These are phyloP conservation scores for Herpetomonas tarakana DNA, from an alignment of 208 protist genomes.

Conservation along the genomic window DNA sequence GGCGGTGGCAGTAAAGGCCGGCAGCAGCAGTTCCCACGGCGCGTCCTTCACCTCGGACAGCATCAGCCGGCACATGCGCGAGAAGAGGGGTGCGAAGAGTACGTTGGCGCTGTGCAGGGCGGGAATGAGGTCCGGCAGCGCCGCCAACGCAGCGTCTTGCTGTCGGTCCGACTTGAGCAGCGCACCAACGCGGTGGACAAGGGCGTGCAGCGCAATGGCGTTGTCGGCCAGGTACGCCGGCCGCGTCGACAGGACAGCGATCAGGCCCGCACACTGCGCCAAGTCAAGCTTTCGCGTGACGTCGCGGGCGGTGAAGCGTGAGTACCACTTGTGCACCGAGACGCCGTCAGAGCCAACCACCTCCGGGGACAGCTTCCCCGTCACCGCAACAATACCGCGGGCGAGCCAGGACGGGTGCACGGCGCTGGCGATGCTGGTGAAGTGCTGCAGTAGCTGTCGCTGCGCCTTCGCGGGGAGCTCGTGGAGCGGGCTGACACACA, in stretches of 20 bases:
- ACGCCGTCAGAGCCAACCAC: conserved; percentile 47
- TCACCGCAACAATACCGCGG: conserved; percentile 35
- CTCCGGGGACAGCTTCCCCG: conserved; percentile 13
- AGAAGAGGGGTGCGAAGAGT: conserved; percentile 66
- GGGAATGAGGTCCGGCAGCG: conserved; percentile 26
- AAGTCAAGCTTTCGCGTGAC: conserved; percentile 48
- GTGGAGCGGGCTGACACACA: conserved; percentile 41
- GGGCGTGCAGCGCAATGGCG: conserved; percentile 28
- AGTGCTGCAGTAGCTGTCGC: conserved; percentile 53
- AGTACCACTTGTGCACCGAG: conserved; percentile 68
- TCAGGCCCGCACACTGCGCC: conserved; percentile 33
- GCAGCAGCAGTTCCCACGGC: conserved; percentile 41
- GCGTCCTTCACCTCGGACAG: conserved; percentile 54
- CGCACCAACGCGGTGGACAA: conserved; percentile 28
- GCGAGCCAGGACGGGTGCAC: conserved; percentile 46
- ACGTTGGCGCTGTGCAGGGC: conserved; percentile 49
- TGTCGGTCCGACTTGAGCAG: conserved; percentile 16
- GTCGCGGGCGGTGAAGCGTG: conserved; percentile 65
- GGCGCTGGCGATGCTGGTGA: conserved; percentile 52
- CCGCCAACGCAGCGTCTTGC: conserved; percentile 16
- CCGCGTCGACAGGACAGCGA: conserved; percentile 32
- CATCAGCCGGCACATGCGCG: conserved; percentile 62
- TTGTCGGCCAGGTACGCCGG: conserved; percentile 30
- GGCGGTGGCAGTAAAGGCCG: conserved; percentile 51
- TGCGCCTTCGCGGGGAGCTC: conserved; percentile 42